Base-by-base conservation (phyloP, 2,329 filamentous ascomycete species). In the Aspergillus pseudoterreus region DNA sequence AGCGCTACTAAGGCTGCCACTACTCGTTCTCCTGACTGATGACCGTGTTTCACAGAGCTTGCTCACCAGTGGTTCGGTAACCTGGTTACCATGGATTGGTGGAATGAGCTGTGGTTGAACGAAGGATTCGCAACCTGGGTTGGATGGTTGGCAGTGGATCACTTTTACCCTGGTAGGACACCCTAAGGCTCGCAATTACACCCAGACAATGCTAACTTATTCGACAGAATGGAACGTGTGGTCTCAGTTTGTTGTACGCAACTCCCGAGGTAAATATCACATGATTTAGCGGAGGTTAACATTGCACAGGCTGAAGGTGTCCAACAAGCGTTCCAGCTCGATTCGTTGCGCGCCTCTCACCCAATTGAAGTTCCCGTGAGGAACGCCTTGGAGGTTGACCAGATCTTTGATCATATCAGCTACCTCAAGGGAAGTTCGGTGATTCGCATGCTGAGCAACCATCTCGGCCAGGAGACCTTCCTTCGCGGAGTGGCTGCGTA, bases 51-150 rank as follows among this genome's bases (percentile, higher is more conserved):
- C 42, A 42, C 47, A 76, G 94, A 99, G 72, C 80, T 99, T 56
- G 94, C 92, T 50, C 91, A 96, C 67, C 91, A 95, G 75, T 96
- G 92, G 92, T 96, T 96, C 63, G 91, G 91, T 35, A 95, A 96
- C 70, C 81, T 96, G 10, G 91, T 95, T 41, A 96, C 92, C 5
- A 96, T 96, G 91, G 90, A 95, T 70, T 96, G 91, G 90, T 94
- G 89, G 90, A 90, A 87, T 67, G 88, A 95, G 75, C 81, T 94
- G 38, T 96, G 91, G 91, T 81, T 95, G 47, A 95, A 95, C 65
- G 92, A 97, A 73, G 92, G 92, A 11, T 99, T 99, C 67, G 94
- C 94, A 39, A 99, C 94, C 3, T 97, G 92, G 92, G 92, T 96
- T 41, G 94, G 92, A 47, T 99, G 92, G 92, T 82, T 92, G 55